phyloP scores from a whole-genome alignment of 805 yeast genomes.

The Yarrowia hollandica region DNA sequence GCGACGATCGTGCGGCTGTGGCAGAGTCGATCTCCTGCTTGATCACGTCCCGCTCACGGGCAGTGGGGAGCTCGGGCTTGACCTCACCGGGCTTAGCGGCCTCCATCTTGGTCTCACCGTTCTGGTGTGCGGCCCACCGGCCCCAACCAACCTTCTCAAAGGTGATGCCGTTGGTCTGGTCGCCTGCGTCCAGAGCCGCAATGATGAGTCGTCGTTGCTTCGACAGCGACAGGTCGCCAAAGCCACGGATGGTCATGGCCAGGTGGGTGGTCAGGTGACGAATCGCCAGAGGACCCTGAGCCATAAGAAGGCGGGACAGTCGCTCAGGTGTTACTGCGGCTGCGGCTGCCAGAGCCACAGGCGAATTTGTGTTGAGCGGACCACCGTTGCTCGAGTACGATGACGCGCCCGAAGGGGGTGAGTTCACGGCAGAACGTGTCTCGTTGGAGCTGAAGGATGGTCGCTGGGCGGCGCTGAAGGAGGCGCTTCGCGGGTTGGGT shows the following conservation, averaged over 20 bases:
- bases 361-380: conserved; percentile 64
- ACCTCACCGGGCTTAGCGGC: background rate
- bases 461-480: conserved; percentile 11
- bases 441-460: conserved; percentile 7
- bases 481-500: conserved; percentile 24
- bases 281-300: conserved; percentile 86
- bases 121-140: conserved; percentile 78
- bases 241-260: conserved; percentile 71
- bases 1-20: conserved; percentile 4
- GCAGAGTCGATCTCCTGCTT: conserved; percentile 6
- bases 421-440: conserved; percentile 4
- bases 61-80: background rate
- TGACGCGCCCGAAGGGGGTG: conserved; percentile 8
- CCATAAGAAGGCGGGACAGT: conserved; percentile 63
- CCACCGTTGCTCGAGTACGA: conserved; percentile 31
- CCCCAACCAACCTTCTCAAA: conserved; percentile 98
- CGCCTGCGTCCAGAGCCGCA: conserved; percentile 74
- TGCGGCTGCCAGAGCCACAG: conserved; percentile 86
- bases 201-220: conserved; percentile 89
- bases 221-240: conserved; percentile 75
- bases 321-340: conserved; percentile 78
- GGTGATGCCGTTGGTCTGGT: conserved; percentile 50
- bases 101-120: conserved; percentile 31
- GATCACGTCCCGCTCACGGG: conserved; percentile 9
- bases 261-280: conserved; percentile 83